Base-by-base conservation (phyloP, 371 early-diverging fungal genomes). In the Mucor indicus region DNA sequence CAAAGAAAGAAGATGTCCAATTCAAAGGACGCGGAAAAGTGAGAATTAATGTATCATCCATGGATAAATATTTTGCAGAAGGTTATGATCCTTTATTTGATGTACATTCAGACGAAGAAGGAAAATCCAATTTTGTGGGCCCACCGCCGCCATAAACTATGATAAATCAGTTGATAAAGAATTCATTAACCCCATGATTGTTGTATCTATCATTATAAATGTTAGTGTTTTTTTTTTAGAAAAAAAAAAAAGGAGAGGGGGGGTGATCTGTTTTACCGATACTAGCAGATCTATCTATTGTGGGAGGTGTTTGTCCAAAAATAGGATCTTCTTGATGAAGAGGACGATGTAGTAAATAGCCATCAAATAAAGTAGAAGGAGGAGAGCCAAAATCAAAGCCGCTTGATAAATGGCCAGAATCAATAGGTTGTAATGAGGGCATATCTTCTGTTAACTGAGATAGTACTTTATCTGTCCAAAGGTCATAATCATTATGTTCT, bases 21-120 rank as follows among this genome's bases (percentile, higher is more conserved):
- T 62, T 57, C 9, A 64, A 59, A 20, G 75, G 78, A 2, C 52
- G 73, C 15, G 64, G 72, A 39, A 49, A 72, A 61, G 39, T 67
- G 45, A 60, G 50, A 12, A 52, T 55, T 24, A 43, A 48, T 22
- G 44, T 53, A 3, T 75, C 82, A 6, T 70, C 81, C 4, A 84
- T 90, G 76, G 89, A 90, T 60, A 84, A 83, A 51, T 85, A 83
- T 44, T 90, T 90, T 64, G 63, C 76, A 19, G 58, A 74, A 9
- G 70, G 64, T 10, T 90, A 88, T 64, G 77, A 87, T 62, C 89
- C 91, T 20, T 50, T 56, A 16, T 48, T 76, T 12, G 91, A 90
- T 55, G 66, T 74, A 9, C 79, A 74, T 61, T 71, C 60, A 2
- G 79, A 80, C 49, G 55, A 59, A 24, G 75, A 69, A 48, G 75